A percentile compares a stretch with the other conserved stretches of the same genome.
These are phyloP conservation scores for Calonectria multiphialidica DNA, from an alignment of 2,329 filamentous ascomycete genomes.

Conservation along the genomic window DNA sequence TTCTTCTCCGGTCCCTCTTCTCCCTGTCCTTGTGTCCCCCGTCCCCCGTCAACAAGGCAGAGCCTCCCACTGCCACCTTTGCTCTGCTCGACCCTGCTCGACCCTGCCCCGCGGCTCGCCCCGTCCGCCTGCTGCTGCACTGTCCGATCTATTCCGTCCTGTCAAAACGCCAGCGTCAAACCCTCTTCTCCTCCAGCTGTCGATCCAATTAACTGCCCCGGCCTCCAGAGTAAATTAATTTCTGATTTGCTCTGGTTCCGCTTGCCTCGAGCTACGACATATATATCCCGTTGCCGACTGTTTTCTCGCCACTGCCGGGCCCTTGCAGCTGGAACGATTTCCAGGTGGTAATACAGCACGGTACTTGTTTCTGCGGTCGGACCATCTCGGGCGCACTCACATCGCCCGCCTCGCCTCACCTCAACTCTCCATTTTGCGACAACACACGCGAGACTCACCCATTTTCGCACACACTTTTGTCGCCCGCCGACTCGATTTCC, in stretches of 20 bases:
- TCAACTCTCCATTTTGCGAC: constrained; percentile 29
- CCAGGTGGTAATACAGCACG: constrained; percentile 36
- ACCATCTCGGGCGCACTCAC: constrained; percentile 30
- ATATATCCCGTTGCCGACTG: constrained; percentile 11
- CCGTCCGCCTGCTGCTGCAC: constrained; percentile 21
- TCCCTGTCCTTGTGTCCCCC: constrained; percentile 25
- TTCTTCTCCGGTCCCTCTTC: constrained; percentile 19
- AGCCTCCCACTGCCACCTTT: constrained; percentile 20
- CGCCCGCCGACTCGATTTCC: constrained; percentile 21
- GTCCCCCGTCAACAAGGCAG: constrained; percentile 15
- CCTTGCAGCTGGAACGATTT: constrained; percentile 30
- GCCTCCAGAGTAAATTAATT: neutral
- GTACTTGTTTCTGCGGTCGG: constrained; percentile 36
- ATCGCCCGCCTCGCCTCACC: constrained; percentile 24
- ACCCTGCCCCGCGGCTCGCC: constrained; percentile 21
- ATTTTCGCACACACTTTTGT: constrained; percentile 3
- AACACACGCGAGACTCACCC: constrained; percentile 9
- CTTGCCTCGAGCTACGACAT: constrained; percentile 19
- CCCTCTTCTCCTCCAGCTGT: neutral
- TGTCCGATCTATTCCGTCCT: constrained; percentile 10
- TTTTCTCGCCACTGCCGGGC: constrained; percentile 25
- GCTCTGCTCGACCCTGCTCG: constrained; percentile 16
- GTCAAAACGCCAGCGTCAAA: constrained; percentile 11
- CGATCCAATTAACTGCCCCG: constrained; percentile 19
- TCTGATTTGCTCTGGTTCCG: constrained; percentile 24